phyloP scores from a whole-genome alignment of 805 yeast genomes.

The Blastobotrys parvus region DNA sequence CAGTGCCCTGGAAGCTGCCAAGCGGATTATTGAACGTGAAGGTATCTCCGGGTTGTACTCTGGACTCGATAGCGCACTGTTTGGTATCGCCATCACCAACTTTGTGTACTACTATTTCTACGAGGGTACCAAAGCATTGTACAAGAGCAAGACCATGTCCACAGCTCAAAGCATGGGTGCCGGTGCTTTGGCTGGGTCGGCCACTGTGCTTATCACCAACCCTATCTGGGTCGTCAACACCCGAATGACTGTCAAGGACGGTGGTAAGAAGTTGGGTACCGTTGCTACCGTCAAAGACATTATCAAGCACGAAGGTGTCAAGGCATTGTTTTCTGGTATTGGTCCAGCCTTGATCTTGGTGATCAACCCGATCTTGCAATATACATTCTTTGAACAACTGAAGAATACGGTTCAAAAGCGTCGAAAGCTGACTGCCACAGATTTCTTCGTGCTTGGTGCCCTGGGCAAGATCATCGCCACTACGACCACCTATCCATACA shows the following conservation, averaged over 20 bases:
- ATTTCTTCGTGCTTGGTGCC: conserved; percentile 84
- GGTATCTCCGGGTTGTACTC: conserved; percentile 67
- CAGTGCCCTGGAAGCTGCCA: conserved; percentile 33
- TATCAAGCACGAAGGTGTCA: conserved; percentile 59
- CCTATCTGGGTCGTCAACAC: conserved; percentile 96
- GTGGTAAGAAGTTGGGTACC: conserved; percentile 37
- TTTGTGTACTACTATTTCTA: conserved; percentile 87
- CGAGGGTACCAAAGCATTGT: conserved; percentile 46
- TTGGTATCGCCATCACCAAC: conserved; percentile 80
- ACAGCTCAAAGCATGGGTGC: conserved; percentile 63
- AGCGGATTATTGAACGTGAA: conserved; percentile 44
- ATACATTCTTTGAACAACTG: conserved; percentile 83
- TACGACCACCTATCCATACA: conserved; percentile 77
- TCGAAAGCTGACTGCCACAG: conserved; percentile 52
- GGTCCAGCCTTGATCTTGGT: conserved; percentile 83
- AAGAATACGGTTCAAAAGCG: conserved; percentile 54
- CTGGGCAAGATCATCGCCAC: conserved; percentile 88
- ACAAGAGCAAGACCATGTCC: conserved; percentile 26
- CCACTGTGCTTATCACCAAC: conserved; percentile 73
- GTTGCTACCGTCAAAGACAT: conserved; percentile 53
- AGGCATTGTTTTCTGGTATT: conserved; percentile 73
- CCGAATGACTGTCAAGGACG: conserved; percentile 57
- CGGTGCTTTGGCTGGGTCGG: conserved; percentile 81
- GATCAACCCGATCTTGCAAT: conserved; percentile 82
- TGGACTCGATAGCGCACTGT: conserved; percentile 80